phyloP scores from a whole-genome alignment of 2,329 filamentous ascomycete species.

The Pseudogymnoascus destructans region DNA sequence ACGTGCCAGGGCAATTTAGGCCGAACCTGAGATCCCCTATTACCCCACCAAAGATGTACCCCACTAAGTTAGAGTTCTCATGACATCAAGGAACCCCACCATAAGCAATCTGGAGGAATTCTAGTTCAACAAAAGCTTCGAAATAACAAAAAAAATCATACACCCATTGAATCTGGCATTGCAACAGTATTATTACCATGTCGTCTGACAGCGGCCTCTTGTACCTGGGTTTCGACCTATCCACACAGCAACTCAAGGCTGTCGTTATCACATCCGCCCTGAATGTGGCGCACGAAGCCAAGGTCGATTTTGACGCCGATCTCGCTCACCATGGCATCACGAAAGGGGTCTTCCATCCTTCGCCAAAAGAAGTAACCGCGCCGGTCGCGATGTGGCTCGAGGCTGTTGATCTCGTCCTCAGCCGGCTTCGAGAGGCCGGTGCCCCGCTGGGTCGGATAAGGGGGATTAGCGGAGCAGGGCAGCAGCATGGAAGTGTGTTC shows the following conservation, averaged over 20 bases:
- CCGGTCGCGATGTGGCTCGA: slow-evolving; percentile 93
- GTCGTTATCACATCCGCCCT: slow-evolving; percentile 74
- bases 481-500: slow-evolving; percentile 96
- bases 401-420: slow-evolving; percentile 73
- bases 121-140: slow-evolving; percentile 3
- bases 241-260: slow-evolving; percentile 94
- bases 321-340: slow-evolving; percentile 63
- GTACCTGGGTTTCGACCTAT: slow-evolving; percentile 90
- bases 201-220: slow-evolving; percentile 41
- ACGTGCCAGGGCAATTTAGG: background rate
- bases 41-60: background rate
- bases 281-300: slow-evolving; percentile 68
- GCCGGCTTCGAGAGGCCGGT: slow-evolving; percentile 53
- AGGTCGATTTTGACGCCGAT: slow-evolving; percentile 90
- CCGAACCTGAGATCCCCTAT: background rate
- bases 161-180: background rate
- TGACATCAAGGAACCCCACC: slow-evolving; percentile 6
- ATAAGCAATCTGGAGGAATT: background rate
- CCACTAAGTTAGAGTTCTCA: background rate
- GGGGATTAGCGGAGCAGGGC: slow-evolving; percentile 81
- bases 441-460: slow-evolving; percentile 62
- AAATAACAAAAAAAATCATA: background rate
- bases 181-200: slow-evolving; percentile 12
- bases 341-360: slow-evolving; percentile 79
- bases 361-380: slow-evolving; percentile 79